A percentile compares a stretch with the other conserved stretches of the same genome.
These are phyloP conservation scores for Lodderomyces parapsilosis DNA, from an alignment of 1,139 yeast species.

Conservation along the genomic window DNA sequence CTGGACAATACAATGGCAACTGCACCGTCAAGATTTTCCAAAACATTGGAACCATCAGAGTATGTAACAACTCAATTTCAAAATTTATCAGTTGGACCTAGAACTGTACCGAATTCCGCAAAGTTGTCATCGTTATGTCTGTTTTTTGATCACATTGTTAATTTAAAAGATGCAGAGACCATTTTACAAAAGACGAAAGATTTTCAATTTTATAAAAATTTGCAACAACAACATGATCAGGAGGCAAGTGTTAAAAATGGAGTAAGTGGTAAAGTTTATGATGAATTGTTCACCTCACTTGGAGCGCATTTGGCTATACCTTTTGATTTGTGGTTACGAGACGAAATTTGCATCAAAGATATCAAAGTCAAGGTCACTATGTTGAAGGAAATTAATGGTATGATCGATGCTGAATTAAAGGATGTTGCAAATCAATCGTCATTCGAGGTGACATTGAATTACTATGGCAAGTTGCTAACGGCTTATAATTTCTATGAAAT, in stretches of 20 bases:
- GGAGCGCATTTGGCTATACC: slow-evolving; percentile 23
- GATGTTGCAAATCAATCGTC: slow-evolving; percentile 12
- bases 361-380: slow-evolving; percentile 34
- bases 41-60: not conserved
- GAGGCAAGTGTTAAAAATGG: not conserved
- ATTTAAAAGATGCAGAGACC: slow-evolving; percentile 10
- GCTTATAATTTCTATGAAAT: slow-evolving; percentile 39
- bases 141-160: slow-evolving; percentile 12
- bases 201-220: not conserved
- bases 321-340: slow-evolving; percentile 39
- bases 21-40: not conserved
- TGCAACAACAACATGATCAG: not conserved
- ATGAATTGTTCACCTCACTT: slow-evolving; percentile 35
- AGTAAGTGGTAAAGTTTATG: not conserved
- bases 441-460: slow-evolving; percentile 30
- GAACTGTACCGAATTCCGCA: slow-evolving; percentile 7
- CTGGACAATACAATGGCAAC: not conserved
- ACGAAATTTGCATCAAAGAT: slow-evolving; percentile 33
- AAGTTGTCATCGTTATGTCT: slow-evolving; percentile 9
- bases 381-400: slow-evolving; percentile 33
- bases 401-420: slow-evolving; percentile 28
- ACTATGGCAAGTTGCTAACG: slow-evolving; percentile 34
- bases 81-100: slow-evolving; percentile 4
- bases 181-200: slow-evolving; percentile 11
- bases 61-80: slow-evolving; percentile 4